A percentile compares a stretch with the other conserved stretches of the same genome.
Conservation (phyloP, 2,329 filamentous ascomycete species). For the Fusarium chuoi region DNA sequence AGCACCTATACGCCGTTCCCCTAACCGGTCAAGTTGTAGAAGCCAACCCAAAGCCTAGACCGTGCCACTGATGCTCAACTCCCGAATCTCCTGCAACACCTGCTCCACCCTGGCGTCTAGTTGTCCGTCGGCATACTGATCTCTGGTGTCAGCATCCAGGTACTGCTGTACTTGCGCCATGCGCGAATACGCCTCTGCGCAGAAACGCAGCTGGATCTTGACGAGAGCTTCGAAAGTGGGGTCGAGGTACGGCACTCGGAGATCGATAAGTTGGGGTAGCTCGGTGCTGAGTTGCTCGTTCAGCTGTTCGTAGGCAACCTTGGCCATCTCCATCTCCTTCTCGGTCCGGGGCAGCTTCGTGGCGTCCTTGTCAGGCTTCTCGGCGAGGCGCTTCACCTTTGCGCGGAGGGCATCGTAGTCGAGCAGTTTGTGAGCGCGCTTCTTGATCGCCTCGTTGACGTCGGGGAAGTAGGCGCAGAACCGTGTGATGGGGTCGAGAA, state of each 20-base stretch:
- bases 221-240: slow-evolving; percentile 97
- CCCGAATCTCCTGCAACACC: slow-evolving; percentile 95
- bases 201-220: slow-evolving; percentile 98
- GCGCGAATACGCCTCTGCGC: slow-evolving; percentile 93
- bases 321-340: slow-evolving; percentile 95
- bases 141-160: slow-evolving; percentile 91
- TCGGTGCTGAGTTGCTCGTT: slow-evolving; percentile 96
- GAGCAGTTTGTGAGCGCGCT: slow-evolving; percentile 96
- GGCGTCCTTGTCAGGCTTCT: slow-evolving; percentile 98
- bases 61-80: slow-evolving; percentile 88
- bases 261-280: slow-evolving; percentile 93
- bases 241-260: slow-evolving; percentile 96
- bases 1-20: slow-evolving; percentile 44
- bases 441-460: slow-evolving; percentile 99
- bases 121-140: slow-evolving; percentile 94
- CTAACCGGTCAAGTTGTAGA: slow-evolving; percentile 20
- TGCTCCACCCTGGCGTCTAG: slow-evolving; percentile 93
- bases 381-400: slow-evolving; percentile 95
- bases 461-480: slow-evolving; percentile 99
- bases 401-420: slow-evolving; percentile 97
- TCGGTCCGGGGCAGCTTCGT: slow-evolving; percentile 96
- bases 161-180: slow-evolving; percentile 99
- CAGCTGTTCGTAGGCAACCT: slow-evolving; percentile 91
- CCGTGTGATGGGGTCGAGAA: slow-evolving; percentile 92
- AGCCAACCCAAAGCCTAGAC: slow-evolving; percentile 55